Evolutionary conservation across 2,329 filamentous ascomycete genomes (phyloP).

Genomic region (Ambrosiella beaveri): DNA sequence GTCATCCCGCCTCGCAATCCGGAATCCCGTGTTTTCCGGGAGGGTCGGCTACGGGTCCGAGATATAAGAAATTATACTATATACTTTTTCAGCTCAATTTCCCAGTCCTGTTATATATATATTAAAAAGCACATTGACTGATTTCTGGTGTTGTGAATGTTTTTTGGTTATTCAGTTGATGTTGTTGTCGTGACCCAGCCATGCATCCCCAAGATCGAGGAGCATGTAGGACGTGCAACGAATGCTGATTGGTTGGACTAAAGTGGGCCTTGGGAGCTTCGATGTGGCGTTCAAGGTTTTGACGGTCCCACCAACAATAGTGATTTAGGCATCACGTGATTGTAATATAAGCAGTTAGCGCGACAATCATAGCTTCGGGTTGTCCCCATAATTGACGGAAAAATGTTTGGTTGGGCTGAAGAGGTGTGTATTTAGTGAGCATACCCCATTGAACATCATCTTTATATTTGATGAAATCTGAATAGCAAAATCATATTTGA

Average conservation of each 20-base stretch:
- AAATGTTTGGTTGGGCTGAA: not conserved
- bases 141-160: not conserved
- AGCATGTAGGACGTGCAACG: constrained; percentile 11
- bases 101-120: not conserved
- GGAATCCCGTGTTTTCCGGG: not conserved
- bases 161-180: not conserved
- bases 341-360: not conserved
- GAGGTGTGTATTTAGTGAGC: not conserved
- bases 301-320: not conserved
- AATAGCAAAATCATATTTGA: not conserved
- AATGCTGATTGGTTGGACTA: constrained; percentile 12
- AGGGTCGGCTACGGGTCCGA: not conserved
- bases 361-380: not conserved
- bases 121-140: not conserved
- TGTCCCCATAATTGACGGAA: not conserved
- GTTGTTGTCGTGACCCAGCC: not conserved
- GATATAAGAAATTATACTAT: not conserved
- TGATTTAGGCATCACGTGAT: constrained; percentile 1
- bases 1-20: not conserved
- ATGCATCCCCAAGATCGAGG: constrained; percentile 12
- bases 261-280: constrained; percentile 9
- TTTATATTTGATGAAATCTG: not conserved
- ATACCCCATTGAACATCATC: not conserved
- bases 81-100: not conserved
- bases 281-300: constrained; percentile 12